Base-by-base conservation (phyloP, 768 basidiomycete genomes). In the Amanita thiersii region DNA sequence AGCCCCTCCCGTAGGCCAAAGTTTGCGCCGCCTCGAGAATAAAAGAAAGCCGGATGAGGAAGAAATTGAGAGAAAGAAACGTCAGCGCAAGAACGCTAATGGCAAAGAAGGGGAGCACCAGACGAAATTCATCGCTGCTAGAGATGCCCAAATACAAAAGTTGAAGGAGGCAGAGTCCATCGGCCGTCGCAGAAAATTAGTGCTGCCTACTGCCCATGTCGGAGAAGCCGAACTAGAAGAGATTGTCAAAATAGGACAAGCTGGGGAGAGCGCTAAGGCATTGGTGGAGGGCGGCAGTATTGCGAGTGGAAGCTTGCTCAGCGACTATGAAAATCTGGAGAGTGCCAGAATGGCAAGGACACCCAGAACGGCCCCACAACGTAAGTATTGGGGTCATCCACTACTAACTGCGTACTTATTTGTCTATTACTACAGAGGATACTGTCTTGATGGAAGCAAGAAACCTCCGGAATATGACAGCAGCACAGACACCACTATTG, bases 141-240 rank as follows among this genome's bases (percentile, higher is more conserved):
- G 94, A 43, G 93, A 98, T 56, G 92, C 92, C 1, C 94, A 99
- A 59, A 97, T 98, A 50, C 91, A 96, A 59, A 92, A 93, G 60
- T 68, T 98, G 44, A 96, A 96, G 61, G 96, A 99, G 60, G 93
- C 93, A 14, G 92, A 97, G 58, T 91, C 87, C 40, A 92, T 98
- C 44, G 86, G 90, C 18, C 75, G 90, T 49, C 64, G 96, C 50
- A 65, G 89, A 50, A 88, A 87, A 60, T 68, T 99, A 20, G 75
- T 77, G 40, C 69, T 99, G 10, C 96, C 96, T 0, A 63, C 66
- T 18, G 89, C 94, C 4, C 96, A 99, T 53, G 96, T 99, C 11
- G 87, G 90, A 6, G 96, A 99, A 63, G 63, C 73, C 2, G 96
- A 99, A 60, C 63, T 99, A 38, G 96, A 98, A 64, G 92, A 97